Evolutionary conservation across 1,284 basidiomycete species (phyloP).

Genomic region (Athelia psychrophila): DNA sequence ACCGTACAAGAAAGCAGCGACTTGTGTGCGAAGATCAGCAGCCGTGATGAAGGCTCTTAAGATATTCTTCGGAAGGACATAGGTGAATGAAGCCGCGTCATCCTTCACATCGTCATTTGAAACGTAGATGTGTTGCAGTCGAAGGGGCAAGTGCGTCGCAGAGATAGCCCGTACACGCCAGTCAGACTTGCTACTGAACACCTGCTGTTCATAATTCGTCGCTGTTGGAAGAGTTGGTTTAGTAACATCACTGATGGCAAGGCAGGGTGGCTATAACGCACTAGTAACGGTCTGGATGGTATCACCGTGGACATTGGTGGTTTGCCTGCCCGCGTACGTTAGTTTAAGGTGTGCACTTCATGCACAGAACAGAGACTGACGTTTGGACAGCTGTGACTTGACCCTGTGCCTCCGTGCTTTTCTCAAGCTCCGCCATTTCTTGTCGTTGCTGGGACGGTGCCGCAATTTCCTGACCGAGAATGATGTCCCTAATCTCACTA

Average conservation of each 20-base stretch:
- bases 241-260: slow-evolving; percentile 1
- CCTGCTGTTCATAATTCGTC: slow-evolving; percentile 96
- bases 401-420: slow-evolving; percentile 89
- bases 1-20: slow-evolving; percentile 94
- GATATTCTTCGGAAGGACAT: slow-evolving; percentile 97
- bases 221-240: slow-evolving; percentile 39
- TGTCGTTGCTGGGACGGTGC: slow-evolving; percentile 93
- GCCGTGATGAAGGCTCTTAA: slow-evolving; percentile 93
- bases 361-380: slow-evolving; percentile 27
- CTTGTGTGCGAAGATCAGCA: slow-evolving; percentile 94
- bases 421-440: slow-evolving; percentile 99
- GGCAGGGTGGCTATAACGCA: slow-evolving; percentile 32
- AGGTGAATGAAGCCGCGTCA: slow-evolving; percentile 91
- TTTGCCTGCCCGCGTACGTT: slow-evolving; percentile 62
- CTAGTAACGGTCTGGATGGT: slow-evolving; percentile 95
- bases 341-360: slow-evolving; percentile 12
- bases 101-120: slow-evolving; percentile 99
- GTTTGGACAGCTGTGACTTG: slow-evolving; percentile 98
- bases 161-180: slow-evolving; percentile 98
- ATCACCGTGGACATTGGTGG: slow-evolving; percentile 97
- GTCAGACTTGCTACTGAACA: slow-evolving; percentile 98
- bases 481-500: slow-evolving; percentile 95
- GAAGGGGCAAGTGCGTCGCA: slow-evolving; percentile 93
- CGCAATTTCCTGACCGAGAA: slow-evolving; percentile 95
- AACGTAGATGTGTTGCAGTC: slow-evolving; percentile 97